Conservation (phyloP, 768 basidiomycete genomes). For the Mycena vulgaris region DNA sequence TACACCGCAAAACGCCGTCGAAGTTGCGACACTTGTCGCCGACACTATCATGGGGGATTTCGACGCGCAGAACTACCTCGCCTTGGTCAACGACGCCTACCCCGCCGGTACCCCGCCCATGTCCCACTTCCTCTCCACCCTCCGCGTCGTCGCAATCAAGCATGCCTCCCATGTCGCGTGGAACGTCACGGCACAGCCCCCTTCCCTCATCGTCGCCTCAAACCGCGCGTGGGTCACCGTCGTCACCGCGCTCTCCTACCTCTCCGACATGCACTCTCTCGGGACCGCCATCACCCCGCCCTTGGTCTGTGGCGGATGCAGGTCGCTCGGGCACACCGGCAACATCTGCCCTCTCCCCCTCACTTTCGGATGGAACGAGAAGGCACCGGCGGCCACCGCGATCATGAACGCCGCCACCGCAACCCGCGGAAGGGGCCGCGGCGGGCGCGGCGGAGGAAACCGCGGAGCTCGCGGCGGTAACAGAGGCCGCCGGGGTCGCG, state of each 20-base stretch:
- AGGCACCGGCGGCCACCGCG: no score
- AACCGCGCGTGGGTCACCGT: not conserved
- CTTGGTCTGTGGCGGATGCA: no score
- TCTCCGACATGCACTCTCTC: conserved; percentile 1
- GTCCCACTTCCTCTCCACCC: not conserved
- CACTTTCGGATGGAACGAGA: no score
- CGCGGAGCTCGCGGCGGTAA: no score
- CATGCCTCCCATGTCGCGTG: not conserved
- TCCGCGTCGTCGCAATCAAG: not conserved
- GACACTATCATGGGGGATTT: not conserved
- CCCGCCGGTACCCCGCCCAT: not conserved
- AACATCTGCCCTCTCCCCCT: no score
- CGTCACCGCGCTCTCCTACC: not conserved
- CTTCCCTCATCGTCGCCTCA: not conserved
- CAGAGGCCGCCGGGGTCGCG: no score
- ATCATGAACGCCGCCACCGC: no score
- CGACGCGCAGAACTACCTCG: not conserved
- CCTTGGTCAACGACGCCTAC: not conserved
- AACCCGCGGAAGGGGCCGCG: no score
- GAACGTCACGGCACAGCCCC: conserved; percentile 3
- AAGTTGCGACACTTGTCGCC: not conserved
- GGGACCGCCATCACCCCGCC: no score
- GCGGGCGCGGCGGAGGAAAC: no score
- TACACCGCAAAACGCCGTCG: not conserved
- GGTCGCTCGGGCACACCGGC: not conserved